Evolutionary conservation across 441 rosid species (phyloP), one percentile per base, ranked within the genome.

Genomic region (Populus hybrid): DNA sequence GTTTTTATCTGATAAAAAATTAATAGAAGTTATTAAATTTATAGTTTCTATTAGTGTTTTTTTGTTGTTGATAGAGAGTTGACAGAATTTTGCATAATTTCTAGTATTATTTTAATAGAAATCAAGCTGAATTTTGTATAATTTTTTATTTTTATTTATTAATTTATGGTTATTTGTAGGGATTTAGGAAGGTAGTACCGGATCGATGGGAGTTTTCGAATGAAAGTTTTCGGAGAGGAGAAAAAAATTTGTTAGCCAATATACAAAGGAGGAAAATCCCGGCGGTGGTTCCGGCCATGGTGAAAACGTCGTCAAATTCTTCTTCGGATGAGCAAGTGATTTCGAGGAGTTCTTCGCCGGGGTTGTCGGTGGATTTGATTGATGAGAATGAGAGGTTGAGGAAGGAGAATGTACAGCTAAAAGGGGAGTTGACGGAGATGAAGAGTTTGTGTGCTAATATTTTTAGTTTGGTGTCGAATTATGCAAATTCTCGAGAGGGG

Each of bases 141-240:
- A 50, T 50, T 14, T 14, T 50, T 45, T 12, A 12, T 45, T 4
- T 50, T 14, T 50, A 50, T 35, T 5, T 35, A 35, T 35, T 35
- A 5, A 5, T 35, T 35, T 35, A 5, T 5, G 61, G 8, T 53
- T 16, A 9, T 67, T 50, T 66, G 66, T 81, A 91, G 95, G 95
- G 93, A 80, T 91, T 91, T 77, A 90, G 94, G 16, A 95, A 95
- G 79, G 97, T 91, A 14, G 94, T 91, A 63, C 96, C 98, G 16
- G 99, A 95, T 80, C 93, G 94, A 71, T 95, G 99, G 98, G 99
- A 95, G 79, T 95, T 95, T 65, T 90, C 94, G 4, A 91, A 93
- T 23, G 99, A 92, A 14, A 87, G 85, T 80, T 95, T 95, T 53
- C 82, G 85, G 72, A 83, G 89, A 84, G 99, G 98, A 14, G 97